These are phyloP conservation scores for Sporopachydermia cereana DNA, from an alignment of 1,139 yeast genomes.

Conservation along the genomic window DNA sequence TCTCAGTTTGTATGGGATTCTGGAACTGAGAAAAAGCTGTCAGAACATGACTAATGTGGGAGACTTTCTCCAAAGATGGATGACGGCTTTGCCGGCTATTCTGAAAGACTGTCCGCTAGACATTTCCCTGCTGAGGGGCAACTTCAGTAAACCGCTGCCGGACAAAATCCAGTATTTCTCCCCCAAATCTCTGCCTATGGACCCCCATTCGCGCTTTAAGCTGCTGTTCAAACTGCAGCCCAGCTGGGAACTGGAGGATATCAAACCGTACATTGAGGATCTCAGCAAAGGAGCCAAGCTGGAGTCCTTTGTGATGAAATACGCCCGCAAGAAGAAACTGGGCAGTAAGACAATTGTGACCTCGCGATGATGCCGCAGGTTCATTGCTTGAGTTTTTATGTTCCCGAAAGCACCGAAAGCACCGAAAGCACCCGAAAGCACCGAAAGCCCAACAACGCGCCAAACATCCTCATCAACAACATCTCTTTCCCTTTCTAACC, in stretches of 20 bases:
- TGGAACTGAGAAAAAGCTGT: neutral
- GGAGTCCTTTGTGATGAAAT: conserved; percentile 66
- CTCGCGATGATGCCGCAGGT: neutral
- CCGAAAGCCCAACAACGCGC: too few relatives aligned
- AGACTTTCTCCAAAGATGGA: neutral
- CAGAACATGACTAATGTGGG: neutral
- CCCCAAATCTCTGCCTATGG: conserved; percentile 34
- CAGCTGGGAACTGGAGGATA: conserved; percentile 63
- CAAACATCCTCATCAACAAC: too few relatives aligned
- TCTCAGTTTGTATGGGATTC: neutral
- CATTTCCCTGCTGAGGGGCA: conserved; percentile 35
- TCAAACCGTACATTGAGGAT: conserved; percentile 54
- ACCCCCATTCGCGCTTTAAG: conserved; percentile 43
- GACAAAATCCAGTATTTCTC: conserved; percentile 43
- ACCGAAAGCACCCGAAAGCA: too few relatives aligned
- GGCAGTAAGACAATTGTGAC: conserved; percentile 34
- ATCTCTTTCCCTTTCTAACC: too few relatives aligned
- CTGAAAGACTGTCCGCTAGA: neutral
- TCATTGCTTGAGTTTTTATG: too few relatives aligned
- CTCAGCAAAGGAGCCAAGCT: conserved; percentile 42
- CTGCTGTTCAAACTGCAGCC: conserved; percentile 48
- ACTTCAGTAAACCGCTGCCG: conserved; percentile 36
- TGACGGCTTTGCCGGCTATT: neutral
- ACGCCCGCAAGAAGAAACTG: conserved; percentile 51
- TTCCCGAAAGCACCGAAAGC: too few relatives aligned